Conservation (phyloP, 192 early-diverging fungal species). For the Backusella parvicylindrica region DNA sequence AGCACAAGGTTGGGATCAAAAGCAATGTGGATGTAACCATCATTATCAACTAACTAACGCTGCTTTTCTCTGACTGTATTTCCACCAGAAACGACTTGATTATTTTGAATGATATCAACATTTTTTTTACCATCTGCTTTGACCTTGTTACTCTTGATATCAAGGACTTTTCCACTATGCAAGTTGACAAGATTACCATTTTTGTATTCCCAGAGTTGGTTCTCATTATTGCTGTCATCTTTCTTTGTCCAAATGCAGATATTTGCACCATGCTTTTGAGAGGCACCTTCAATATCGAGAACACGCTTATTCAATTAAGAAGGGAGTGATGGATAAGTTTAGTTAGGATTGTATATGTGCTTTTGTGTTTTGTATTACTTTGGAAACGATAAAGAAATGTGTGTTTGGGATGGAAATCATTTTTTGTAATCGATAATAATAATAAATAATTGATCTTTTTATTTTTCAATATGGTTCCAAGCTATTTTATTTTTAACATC, state of each 20-base stretch:
- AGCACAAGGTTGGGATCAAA: conserved; percentile 10
- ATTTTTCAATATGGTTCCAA: too few relatives aligned
- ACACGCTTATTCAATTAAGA: conserved; percentile 14
- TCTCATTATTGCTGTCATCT: background rate
- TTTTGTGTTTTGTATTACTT: too few relatives aligned
- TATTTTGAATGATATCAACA: too few relatives aligned
- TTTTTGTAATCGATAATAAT: too few relatives aligned
- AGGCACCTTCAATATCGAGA: conserved; percentile 18
- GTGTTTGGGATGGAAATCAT: too few relatives aligned
- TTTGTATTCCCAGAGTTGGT: conserved; percentile 22
- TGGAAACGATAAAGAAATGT: too few relatives aligned
- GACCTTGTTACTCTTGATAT: conserved; percentile 16
- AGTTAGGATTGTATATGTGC: too few relatives aligned
- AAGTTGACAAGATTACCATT: conserved; percentile 13
- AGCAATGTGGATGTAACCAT: conserved; percentile 14
- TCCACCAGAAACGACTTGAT: too few relatives aligned
- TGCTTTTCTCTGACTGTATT: background rate
- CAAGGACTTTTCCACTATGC: conserved; percentile 18
- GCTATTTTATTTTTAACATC: too few relatives aligned
- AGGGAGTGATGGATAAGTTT: too few relatives aligned
- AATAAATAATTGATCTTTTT: too few relatives aligned
- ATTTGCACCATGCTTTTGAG: conserved; percentile 8
- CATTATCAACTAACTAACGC: conserved; percentile 12
- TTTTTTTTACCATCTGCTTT: background rate
- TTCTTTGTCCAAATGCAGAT: conserved; percentile 19